Evolutionary conservation across 169 alveolate genomes (phyloP).

Genomic region (Cytauxzoon felis): DNA sequence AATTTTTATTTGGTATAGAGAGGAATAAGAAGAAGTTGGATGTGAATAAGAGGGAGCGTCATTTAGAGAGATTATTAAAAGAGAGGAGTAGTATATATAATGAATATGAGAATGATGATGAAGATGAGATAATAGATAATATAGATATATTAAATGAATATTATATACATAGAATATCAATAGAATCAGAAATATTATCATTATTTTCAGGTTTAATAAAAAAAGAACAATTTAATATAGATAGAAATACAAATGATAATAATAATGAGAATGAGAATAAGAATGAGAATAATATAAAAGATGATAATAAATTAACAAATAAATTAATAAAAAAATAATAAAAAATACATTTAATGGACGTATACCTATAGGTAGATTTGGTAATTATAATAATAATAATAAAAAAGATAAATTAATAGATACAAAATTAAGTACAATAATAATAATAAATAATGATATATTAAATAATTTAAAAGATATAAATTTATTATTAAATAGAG

Average conservation of each 20-base stretch:
- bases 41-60: constrained; percentile 35
- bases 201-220: constrained; percentile 46
- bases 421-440: constrained; percentile 15
- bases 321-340: constrained; percentile 48
- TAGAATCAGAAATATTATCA: constrained; percentile 51
- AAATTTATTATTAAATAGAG: constrained; percentile 44
- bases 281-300: neutral
- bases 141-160: constrained; percentile 15
- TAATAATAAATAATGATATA: constrained; percentile 28
- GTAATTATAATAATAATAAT: neutral
- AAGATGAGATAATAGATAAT: constrained; percentile 13
- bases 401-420: neutral
- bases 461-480: constrained; percentile 44
- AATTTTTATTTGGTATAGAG: constrained; percentile 45
- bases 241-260: neutral
- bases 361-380: constrained; percentile 54
- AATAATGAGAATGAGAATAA: neutral
- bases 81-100: constrained; percentile 22
- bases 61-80: constrained; percentile 46
- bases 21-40: constrained; percentile 9
- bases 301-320: constrained; percentile 12
- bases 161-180: constrained; percentile 41
- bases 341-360: constrained; percentile 47
- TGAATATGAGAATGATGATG: constrained; percentile 35
- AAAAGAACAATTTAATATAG: constrained; percentile 27